Conservation (phyloP, 768 basidiomycete genomes). For the Mycena galericulata region DNA sequence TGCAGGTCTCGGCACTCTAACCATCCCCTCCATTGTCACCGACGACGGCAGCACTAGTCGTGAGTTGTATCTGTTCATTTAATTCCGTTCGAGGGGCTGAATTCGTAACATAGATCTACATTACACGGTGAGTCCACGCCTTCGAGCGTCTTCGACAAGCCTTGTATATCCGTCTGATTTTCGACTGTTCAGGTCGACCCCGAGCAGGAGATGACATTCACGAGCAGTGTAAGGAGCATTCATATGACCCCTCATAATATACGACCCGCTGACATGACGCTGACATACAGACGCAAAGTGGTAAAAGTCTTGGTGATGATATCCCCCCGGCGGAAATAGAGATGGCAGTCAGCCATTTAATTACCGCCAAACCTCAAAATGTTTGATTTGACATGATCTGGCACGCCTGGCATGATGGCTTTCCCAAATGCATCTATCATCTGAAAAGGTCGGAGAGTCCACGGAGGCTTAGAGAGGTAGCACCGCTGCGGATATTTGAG, state of each 20-base stretch:
- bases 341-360: background rate
- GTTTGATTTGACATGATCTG: too few relatives aligned
- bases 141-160: conserved; percentile 4
- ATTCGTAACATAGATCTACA: conserved; percentile 15
- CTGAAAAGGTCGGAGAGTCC: too few relatives aligned
- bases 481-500: too few relatives aligned
- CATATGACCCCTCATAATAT: conserved; percentile 7
- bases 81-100: conserved; percentile 6
- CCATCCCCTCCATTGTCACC: conserved; percentile 1
- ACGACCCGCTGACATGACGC: conserved; percentile 11
- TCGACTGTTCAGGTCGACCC: conserved; percentile 10
- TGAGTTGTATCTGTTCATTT: conserved; percentile 15
- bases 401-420: too few relatives aligned
- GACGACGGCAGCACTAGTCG: background rate
- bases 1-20: conserved; percentile 14
- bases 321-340: background rate
- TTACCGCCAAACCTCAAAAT: too few relatives aligned
- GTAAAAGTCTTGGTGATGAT: conserved; percentile 14
- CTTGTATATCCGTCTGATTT: conserved; percentile 14
- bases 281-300: conserved; percentile 10
- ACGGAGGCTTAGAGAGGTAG: too few relatives aligned
- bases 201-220: conserved; percentile 10
- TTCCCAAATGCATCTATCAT: too few relatives aligned
- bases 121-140: conserved; percentile 15
- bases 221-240: conserved; percentile 14